Conservation (phyloP, 768 basidiomycete species). For the Suillus discolor region DNA sequence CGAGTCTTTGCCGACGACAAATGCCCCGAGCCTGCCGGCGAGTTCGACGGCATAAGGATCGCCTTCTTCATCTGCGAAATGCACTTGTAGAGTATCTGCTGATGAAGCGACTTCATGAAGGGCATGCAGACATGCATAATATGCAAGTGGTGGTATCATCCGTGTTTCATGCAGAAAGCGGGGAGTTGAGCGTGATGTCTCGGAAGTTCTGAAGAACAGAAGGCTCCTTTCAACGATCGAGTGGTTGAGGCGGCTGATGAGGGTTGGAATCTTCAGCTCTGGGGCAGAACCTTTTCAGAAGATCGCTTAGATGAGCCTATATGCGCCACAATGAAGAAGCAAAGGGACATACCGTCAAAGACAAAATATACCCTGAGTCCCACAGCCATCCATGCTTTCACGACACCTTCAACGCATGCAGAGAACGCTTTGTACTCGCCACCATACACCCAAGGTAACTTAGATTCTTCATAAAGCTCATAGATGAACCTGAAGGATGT, state of each 20-base stretch:
- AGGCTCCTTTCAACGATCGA: constrained; percentile 61
- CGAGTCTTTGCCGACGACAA: constrained; percentile 79
- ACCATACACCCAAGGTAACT: constrained; percentile 83
- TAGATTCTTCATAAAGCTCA: constrained; percentile 57
- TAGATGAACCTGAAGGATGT: constrained; percentile 67
- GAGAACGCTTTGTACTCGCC: constrained; percentile 72
- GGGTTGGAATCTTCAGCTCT: constrained; percentile 70
- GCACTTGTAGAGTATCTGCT: constrained; percentile 48
- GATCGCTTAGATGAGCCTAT: constrained; percentile 17
- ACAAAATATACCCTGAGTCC: constrained; percentile 73
- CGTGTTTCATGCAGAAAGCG: constrained; percentile 74
- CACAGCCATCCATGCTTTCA: constrained; percentile 68
- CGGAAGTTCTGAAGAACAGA: constrained; percentile 82
- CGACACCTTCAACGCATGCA: constrained; percentile 48
- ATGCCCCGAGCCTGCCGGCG: constrained; percentile 71
- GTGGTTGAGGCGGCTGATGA: constrained; percentile 59
- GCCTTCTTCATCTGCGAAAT: constrained; percentile 81
- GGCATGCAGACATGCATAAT: constrained; percentile 58
- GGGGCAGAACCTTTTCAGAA: constrained; percentile 61
- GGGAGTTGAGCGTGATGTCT: constrained; percentile 58
- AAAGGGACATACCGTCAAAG: constrained; percentile 68
- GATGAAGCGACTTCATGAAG: constrained; percentile 43
- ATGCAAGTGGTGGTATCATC: constrained; percentile 71
- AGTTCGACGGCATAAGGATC: constrained; percentile 86
- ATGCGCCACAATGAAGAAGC: neutral